Evolutionary conservation across 441 rosid species (phyloP).

Genomic region (Erodium chrysanthum): DNA sequence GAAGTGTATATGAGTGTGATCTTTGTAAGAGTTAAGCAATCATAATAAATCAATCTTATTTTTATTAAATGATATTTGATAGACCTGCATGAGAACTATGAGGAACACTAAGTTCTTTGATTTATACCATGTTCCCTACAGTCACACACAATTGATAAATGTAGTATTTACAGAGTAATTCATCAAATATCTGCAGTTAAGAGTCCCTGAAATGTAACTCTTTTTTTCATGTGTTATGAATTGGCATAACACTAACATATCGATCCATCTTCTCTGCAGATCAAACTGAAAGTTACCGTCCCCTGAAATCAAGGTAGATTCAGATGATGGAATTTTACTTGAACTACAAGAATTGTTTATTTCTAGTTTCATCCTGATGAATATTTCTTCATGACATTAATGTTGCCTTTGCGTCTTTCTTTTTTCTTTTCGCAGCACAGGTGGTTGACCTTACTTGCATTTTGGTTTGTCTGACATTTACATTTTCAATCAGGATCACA

Average conservation of each 20-base stretch:
- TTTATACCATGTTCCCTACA: background rate
- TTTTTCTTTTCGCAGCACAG: slow-evolving; percentile 53
- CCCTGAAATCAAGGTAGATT: slow-evolving; percentile 27
- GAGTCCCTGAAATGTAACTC: background rate
- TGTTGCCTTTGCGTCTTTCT: slow-evolving; percentile 12
- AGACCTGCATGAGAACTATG: background rate
- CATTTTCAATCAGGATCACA: slow-evolving; percentile 12
- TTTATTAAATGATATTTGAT: background rate
- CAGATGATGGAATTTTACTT: background rate
- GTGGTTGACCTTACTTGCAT: slow-evolving; percentile 40
- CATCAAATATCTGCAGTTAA: background rate
- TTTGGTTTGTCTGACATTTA: slow-evolving; percentile 20
- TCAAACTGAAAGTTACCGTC: slow-evolving; percentile 19
- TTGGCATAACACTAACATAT: background rate
- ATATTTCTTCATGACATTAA: slow-evolving; percentile 8
- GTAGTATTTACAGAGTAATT: background rate
- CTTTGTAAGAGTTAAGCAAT: background rate
- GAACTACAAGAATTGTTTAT: background rate
- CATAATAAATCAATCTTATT: background rate
- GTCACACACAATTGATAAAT: background rate
- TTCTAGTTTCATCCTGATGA: background rate
- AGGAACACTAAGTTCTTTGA: background rate
- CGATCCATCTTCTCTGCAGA: slow-evolving; percentile 25
- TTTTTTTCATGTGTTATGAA: background rate
- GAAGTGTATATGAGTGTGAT: background rate